Percentiles rank a stretch among this genome's conserved stretches.
Evolutionary conservation across 768 basidiomycete species (phyloP).

Genomic region (Termitomyces sp.): DNA sequence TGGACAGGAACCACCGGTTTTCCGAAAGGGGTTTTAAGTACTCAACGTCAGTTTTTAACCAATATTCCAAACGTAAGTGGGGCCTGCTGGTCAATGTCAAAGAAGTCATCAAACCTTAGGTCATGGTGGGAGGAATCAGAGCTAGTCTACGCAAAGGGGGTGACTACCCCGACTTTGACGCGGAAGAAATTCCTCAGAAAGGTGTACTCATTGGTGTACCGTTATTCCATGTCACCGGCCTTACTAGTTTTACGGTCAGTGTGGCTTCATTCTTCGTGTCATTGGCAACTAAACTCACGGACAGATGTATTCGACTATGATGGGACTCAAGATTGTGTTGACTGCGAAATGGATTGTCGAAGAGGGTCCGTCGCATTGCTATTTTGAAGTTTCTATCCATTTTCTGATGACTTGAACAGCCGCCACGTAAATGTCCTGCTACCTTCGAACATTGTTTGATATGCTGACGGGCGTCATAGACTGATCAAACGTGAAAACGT

Average conservation of each 20-base stretch:
- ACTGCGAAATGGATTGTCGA: slow-evolving; percentile 52
- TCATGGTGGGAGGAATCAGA: slow-evolving; percentile 37
- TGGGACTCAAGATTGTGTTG: slow-evolving; percentile 50
- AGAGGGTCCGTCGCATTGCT: slow-evolving; percentile 35
- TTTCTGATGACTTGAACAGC: slow-evolving; percentile 15
- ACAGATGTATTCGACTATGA: slow-evolving; percentile 49
- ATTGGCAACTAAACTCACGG: background rate
- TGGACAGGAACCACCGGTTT: slow-evolving; percentile 41
- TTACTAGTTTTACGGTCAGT: slow-evolving; percentile 42
- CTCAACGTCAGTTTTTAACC: slow-evolving; percentile 56
- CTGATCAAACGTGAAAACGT: slow-evolving; percentile 50
- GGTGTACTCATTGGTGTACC: slow-evolving; percentile 54
- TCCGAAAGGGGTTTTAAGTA: slow-evolving; percentile 63
- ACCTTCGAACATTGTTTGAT: background rate
- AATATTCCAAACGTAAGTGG: slow-evolving; percentile 49
- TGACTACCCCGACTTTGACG: slow-evolving; percentile 25
- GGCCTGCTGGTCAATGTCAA: background rate
- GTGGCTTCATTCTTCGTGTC: background rate
- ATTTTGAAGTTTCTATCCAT: background rate
- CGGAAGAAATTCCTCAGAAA: slow-evolving; percentile 37
- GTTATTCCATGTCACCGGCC: slow-evolving; percentile 63
- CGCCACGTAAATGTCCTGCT: slow-evolving; percentile 17
- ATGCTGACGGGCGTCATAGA: slow-evolving; percentile 16
- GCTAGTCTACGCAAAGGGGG: slow-evolving; percentile 42
- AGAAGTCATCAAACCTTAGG: slow-evolving; percentile 21